A percentile compares a stretch with the other conserved stretches of the same genome.
These are phyloP conservation scores for Calonectria pseudoturangicola DNA, from an alignment of 2,329 filamentous ascomycete genomes.

Conservation along the genomic window DNA sequence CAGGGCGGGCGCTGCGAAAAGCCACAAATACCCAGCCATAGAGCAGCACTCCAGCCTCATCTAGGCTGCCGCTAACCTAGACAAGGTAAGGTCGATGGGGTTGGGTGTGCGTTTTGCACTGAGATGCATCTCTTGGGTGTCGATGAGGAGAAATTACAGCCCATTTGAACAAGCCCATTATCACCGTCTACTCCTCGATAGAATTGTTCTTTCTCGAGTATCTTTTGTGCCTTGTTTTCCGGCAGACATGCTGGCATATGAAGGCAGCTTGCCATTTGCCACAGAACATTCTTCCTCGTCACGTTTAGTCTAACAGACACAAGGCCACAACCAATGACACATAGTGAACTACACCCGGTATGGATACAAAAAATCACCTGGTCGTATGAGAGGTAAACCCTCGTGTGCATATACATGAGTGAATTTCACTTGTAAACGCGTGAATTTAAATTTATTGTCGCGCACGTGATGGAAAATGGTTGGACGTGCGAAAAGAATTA, in stretches of 20 bases:
- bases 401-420: background rate
- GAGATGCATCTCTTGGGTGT: too few relatives aligned
- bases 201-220: background rate
- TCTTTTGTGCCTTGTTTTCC: background rate
- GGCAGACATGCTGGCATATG: background rate
- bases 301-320: background rate
- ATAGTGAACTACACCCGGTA: too few relatives aligned
- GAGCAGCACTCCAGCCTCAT: slow-evolving; percentile 23
- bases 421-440: too few relatives aligned
- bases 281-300: background rate
- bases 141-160: background rate
- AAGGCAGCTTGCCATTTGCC: background rate
- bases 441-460: background rate
- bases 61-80: slow-evolving; percentile 1
- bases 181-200: background rate
- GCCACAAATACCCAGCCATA: slow-evolving; percentile 36
- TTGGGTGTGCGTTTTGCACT: background rate
- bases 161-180: background rate
- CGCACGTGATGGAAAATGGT: background rate
- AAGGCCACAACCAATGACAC: background rate
- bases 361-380: too few relatives aligned
- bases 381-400: too few relatives aligned
- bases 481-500: background rate
- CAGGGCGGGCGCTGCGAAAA: background rate
- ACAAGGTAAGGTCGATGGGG: slow-evolving; percentile 12